phyloP scores from a whole-genome alignment of 257 asterid species.

The Scutellaria barbata region DNA sequence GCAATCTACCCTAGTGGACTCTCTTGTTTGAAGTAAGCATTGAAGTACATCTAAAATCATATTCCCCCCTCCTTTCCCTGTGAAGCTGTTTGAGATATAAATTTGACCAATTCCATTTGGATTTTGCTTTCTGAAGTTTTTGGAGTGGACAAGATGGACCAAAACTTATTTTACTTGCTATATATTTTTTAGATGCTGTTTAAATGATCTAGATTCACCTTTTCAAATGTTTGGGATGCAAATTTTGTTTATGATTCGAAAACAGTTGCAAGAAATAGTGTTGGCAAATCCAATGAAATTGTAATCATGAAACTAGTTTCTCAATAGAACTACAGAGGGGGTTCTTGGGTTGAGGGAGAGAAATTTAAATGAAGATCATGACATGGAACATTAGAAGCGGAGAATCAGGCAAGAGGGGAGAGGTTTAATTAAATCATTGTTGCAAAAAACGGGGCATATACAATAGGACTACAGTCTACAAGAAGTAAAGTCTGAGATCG shows the following conservation, averaged over 20 bases:
- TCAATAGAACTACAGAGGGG: neutral
- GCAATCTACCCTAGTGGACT: neutral
- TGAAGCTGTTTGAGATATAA: conserved; percentile 1
- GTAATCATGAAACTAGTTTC: neutral
- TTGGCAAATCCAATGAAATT: neutral
- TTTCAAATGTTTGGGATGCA: neutral
- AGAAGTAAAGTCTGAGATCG: too few species aligned
- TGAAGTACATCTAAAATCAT: neutral
- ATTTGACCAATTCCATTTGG: neutral
- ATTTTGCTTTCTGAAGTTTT: conserved; percentile 2
- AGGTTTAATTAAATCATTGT: too few species aligned
- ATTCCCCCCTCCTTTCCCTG: neutral
- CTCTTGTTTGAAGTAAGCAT: too few species aligned
- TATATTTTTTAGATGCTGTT: neutral
- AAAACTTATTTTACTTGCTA: conserved; percentile 17
- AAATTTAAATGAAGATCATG: too few species aligned
- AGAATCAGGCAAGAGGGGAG: too few species aligned
- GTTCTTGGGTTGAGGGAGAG: too few species aligned
- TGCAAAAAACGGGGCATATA: too few species aligned
- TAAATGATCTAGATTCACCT: neutral
- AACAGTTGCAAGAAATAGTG: neutral
- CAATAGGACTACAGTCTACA: too few species aligned
- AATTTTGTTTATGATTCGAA: too few species aligned
- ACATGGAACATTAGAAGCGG: too few species aligned
- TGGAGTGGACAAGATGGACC: neutral